Evolutionary conservation across 305 asterid species (phyloP).

Genomic region (Ilex paraguariensis): DNA sequence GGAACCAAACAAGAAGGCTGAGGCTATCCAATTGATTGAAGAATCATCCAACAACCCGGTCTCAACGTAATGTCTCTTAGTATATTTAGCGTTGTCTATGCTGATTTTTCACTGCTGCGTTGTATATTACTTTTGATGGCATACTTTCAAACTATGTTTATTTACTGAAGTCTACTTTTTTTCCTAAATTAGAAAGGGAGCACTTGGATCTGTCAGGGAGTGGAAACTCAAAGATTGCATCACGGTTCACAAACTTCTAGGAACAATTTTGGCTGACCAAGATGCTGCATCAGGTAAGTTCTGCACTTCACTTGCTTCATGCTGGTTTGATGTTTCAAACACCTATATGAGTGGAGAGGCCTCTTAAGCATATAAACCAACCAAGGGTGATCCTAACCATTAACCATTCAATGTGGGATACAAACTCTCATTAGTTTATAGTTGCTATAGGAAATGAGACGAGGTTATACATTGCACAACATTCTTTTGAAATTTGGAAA

Average conservation of each 20-base stretch:
- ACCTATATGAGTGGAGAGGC: too few species aligned
- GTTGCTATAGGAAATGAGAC: too few species aligned
- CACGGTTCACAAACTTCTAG: conserved; percentile 61
- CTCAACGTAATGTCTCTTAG: conserved; percentile 43
- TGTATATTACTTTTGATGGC: too few species aligned
- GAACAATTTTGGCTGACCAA: conserved; percentile 43
- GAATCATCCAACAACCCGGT: conserved; percentile 48
- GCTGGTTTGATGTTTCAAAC: too few species aligned
- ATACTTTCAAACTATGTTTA: too few species aligned
- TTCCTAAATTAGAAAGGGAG: conserved; percentile 47
- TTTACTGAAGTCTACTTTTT: neutral
- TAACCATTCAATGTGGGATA: neutral
- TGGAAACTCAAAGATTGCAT: conserved; percentile 74
- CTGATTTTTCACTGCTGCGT: too few species aligned
- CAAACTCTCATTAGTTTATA: neutral
- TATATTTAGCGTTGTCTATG: too few species aligned
- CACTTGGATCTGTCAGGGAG: conserved; percentile 29
- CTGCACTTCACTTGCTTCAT: neutral
- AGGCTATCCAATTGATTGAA: conserved; percentile 71
- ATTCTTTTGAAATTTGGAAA: too few species aligned
- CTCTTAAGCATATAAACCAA: too few species aligned
- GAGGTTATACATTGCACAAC: too few species aligned
- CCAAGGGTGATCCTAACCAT: too few species aligned
- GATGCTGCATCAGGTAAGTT: conserved; percentile 75
- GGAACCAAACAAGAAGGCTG: conserved; percentile 76